Percentiles rank a stretch among this genome's conserved stretches.
These are phyloP conservation scores for Biscutella laevigata DNA, from an alignment of 441 rosid species.

Conservation along the genomic window DNA sequence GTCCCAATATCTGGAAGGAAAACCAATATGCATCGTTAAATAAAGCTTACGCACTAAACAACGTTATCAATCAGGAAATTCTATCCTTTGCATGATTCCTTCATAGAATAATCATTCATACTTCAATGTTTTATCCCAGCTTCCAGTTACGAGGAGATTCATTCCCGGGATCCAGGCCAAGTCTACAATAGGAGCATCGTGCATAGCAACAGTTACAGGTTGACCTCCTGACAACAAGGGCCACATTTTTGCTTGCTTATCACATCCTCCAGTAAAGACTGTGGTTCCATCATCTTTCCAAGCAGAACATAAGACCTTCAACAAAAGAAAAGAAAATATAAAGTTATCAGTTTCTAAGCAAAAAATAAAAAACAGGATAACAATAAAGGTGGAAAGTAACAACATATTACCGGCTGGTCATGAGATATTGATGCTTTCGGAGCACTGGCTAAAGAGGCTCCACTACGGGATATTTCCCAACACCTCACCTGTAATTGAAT, in stretches of 20 bases:
- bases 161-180: conserved; percentile 94
- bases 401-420: conserved; percentile 75
- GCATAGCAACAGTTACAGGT: conserved; percentile 85
- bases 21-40: not conserved
- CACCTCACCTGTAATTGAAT: conserved; percentile 56
- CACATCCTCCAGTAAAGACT: conserved; percentile 91
- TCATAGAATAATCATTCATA: conserved; percentile 21
- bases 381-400: not conserved
- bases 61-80: not conserved
- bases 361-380: not conserved
- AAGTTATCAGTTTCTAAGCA: not conserved
- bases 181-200: conserved; percentile 74
- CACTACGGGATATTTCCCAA: conserved; percentile 76
- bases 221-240: conserved; percentile 76
- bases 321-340: not conserved
- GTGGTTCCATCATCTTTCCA: conserved; percentile 98
- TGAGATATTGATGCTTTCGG: conserved; percentile 82
- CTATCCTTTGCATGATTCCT: not conserved
- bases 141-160: conserved; percentile 76
- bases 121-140: conserved; percentile 96
- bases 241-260: conserved; percentile 99
- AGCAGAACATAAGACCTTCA: conserved; percentile 78
- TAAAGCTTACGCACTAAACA: not conserved
- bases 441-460: conserved; percentile 41
- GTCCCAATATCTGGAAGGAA: conserved; percentile 74